A percentile compares a stretch with the other conserved stretches of the same genome.
These are phyloP conservation scores for Rhizomucor miehei DNA, from an alignment of 371 early-diverging fungal species.

Conservation along the genomic window DNA sequence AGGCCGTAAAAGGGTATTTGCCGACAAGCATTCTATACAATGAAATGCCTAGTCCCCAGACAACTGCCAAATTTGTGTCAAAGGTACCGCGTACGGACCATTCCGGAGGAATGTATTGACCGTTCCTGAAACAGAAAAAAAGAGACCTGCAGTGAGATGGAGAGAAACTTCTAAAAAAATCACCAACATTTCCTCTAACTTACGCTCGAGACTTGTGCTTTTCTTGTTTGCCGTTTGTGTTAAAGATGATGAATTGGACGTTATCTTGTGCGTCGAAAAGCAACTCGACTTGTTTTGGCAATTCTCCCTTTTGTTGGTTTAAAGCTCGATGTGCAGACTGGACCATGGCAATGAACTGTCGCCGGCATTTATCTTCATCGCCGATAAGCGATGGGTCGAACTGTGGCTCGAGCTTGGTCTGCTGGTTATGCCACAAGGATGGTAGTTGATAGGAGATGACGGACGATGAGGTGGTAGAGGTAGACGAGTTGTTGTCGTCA, in stretches of 20 bases:
- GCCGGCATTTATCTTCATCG: constrained; percentile 31
- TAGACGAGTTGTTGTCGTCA: constrained; percentile 6
- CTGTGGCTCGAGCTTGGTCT: constrained; percentile 17
- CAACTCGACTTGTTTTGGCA: constrained; percentile 25
- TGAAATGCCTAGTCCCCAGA: constrained; percentile 44
- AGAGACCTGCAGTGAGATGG: no score
- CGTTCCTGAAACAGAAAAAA: constrained; percentile 4
- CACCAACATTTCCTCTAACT: no score
- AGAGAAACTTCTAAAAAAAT: neutral
- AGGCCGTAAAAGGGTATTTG: constrained; percentile 36
- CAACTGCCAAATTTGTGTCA: constrained; percentile 26
- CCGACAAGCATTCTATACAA: constrained; percentile 38
- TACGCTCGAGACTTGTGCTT: constrained; percentile 35
- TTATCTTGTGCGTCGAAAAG: constrained; percentile 31
- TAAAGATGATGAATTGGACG: constrained; percentile 24
- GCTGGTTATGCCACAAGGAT: constrained; percentile 13
- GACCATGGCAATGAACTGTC: constrained; percentile 36
- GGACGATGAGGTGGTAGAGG: constrained; percentile 10
- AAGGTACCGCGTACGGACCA: constrained; percentile 18
- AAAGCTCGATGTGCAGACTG: constrained; percentile 25
- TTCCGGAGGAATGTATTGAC: constrained; percentile 40
- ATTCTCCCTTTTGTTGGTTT: constrained; percentile 13
- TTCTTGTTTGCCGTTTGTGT: constrained; percentile 21
- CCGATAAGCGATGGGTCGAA: constrained; percentile 19
- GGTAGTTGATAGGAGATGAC: constrained; percentile 15